Percentiles rank a stretch among this genome's conserved stretches.
These are phyloP conservation scores for Carex parvula DNA, from an alignment of 176 grass and related monocot genomes.

Conservation along the genomic window DNA sequence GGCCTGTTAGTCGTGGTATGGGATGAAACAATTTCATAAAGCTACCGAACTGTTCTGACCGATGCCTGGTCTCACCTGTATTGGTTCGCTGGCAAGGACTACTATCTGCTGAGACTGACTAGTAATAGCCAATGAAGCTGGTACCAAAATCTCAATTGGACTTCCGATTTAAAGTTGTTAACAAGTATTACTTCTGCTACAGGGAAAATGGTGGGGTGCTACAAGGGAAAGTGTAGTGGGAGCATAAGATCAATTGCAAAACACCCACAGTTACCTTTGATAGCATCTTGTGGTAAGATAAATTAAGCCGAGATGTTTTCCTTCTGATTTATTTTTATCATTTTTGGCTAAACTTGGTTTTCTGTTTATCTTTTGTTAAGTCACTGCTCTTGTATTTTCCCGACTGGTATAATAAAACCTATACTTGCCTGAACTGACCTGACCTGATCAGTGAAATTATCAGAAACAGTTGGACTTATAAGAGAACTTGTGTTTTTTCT, in stretches of 20 bases:
- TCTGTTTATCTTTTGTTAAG: not conserved
- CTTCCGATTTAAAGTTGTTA: conserved; percentile 13
- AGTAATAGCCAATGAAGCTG: not conserved
- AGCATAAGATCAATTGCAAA: conserved; percentile 93
- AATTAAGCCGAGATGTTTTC: not conserved
- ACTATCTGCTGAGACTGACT: not conserved
- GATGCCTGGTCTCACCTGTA: not conserved
- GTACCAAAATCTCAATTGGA: not conserved
- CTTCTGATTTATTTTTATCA: not conserved
- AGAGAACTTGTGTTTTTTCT: conserved; percentile 18
- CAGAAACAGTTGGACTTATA: not conserved
- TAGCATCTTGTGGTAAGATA: conserved; percentile 88
- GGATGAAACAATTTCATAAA: not conserved
- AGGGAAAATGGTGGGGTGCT: conserved; percentile 91
- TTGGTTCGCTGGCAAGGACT: not conserved
- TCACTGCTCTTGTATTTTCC: not conserved
- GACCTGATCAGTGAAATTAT: not conserved
- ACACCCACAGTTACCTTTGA: conserved; percentile 72
- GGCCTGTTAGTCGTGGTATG: not conserved
- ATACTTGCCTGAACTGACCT: not conserved
- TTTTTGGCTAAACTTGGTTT: not conserved
- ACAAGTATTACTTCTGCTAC: not conserved
- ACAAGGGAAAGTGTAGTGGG: conserved; percentile 89
- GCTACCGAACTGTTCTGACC: not conserved
- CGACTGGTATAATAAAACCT: conserved; percentile 18